These are phyloP conservation scores for Linderina pennispora DNA, from an alignment of 192 early-diverging fungal genomes.

Conservation along the genomic window DNA sequence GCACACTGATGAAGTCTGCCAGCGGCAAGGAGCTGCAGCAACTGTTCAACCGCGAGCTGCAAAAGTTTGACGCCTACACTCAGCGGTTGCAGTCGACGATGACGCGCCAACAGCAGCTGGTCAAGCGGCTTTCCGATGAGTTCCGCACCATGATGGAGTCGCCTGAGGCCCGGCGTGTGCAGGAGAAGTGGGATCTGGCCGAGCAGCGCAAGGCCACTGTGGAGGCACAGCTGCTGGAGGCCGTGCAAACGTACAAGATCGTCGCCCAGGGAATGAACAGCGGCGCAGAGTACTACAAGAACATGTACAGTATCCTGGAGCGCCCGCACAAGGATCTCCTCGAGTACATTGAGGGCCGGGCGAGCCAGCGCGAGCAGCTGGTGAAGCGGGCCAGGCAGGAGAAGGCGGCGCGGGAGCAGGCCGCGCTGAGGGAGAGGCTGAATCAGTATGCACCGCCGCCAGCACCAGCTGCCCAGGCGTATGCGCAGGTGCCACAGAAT, in stretches of 20 bases:
- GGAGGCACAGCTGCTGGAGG: slow-evolving; percentile 62
- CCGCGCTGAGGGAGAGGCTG: slow-evolving; percentile 54
- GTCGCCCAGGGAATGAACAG: slow-evolving; percentile 55
- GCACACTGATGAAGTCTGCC: slow-evolving; percentile 25
- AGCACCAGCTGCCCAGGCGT: slow-evolving; percentile 4
- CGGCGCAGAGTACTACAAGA: slow-evolving; percentile 55
- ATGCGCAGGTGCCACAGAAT: slow-evolving; percentile 1
- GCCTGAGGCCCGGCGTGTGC: slow-evolving; percentile 59
- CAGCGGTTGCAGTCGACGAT: slow-evolving; percentile 68
- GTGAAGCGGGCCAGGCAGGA: slow-evolving; percentile 44
- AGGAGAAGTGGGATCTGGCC: slow-evolving; percentile 60
- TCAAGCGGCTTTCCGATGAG: slow-evolving; percentile 68
- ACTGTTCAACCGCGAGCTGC: slow-evolving; percentile 84
- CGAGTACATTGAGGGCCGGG: slow-evolving; percentile 52
- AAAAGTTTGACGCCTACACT: slow-evolving; percentile 80
- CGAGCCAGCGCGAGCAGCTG: slow-evolving; percentile 50
- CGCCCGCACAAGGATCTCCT: slow-evolving; percentile 39
- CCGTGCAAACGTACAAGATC: slow-evolving; percentile 57
- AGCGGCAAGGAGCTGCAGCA: slow-evolving; percentile 81
- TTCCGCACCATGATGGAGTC: slow-evolving; percentile 72
- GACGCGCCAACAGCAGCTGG: slow-evolving; percentile 64
- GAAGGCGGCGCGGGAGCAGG: slow-evolving; percentile 52
- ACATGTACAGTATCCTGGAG: slow-evolving; percentile 47
- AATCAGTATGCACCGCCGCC: slow-evolving; percentile 39
- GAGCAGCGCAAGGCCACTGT: slow-evolving; percentile 58